phyloP scores from a whole-genome alignment of 768 basidiomycete species.

The Rhodotorula toruloides region DNA sequence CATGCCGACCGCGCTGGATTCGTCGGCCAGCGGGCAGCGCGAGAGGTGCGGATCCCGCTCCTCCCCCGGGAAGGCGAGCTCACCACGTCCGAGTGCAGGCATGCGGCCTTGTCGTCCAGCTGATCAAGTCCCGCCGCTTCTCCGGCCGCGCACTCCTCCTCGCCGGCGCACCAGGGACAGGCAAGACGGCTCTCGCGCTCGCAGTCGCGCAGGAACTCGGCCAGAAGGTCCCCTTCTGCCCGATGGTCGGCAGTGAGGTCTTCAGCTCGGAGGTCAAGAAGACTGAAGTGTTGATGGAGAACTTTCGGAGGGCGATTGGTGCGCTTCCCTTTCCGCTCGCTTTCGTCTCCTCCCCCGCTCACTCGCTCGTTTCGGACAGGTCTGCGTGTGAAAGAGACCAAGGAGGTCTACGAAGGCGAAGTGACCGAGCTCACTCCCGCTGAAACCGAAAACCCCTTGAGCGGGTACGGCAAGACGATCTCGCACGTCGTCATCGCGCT shows the following conservation, averaged over 20 bases:
- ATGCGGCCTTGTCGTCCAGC: slow-evolving; percentile 81
- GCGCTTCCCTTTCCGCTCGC: slow-evolving; percentile 45
- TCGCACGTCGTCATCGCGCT: slow-evolving; percentile 95
- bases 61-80: neutral
- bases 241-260: slow-evolving; percentile 97
- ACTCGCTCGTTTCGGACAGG: slow-evolving; percentile 52
- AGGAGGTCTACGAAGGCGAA: slow-evolving; percentile 97
- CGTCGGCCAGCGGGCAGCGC: slow-evolving; percentile 79
- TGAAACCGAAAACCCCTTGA: slow-evolving; percentile 93
- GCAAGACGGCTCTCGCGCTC: slow-evolving; percentile 95
- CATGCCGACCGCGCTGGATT: slow-evolving; percentile 71
- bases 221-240: slow-evolving; percentile 91
- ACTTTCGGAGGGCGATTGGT: slow-evolving; percentile 94
- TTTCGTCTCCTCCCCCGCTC: neutral
- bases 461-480: slow-evolving; percentile 96
- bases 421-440: slow-evolving; percentile 94
- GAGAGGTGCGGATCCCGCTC: slow-evolving; percentile 59
- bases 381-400: slow-evolving; percentile 95
- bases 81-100: slow-evolving; percentile 54
- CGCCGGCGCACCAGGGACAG: slow-evolving; percentile 93
- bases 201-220: slow-evolving; percentile 93
- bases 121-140: slow-evolving; percentile 85
- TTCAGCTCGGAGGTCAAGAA: slow-evolving; percentile 97
- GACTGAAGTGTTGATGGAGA: slow-evolving; percentile 93
- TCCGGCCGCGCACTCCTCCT: slow-evolving; percentile 86